Evolutionary conservation across 2,329 filamentous ascomycete genomes (phyloP).

Genomic region (Plectosphaerella plurivora): DNA sequence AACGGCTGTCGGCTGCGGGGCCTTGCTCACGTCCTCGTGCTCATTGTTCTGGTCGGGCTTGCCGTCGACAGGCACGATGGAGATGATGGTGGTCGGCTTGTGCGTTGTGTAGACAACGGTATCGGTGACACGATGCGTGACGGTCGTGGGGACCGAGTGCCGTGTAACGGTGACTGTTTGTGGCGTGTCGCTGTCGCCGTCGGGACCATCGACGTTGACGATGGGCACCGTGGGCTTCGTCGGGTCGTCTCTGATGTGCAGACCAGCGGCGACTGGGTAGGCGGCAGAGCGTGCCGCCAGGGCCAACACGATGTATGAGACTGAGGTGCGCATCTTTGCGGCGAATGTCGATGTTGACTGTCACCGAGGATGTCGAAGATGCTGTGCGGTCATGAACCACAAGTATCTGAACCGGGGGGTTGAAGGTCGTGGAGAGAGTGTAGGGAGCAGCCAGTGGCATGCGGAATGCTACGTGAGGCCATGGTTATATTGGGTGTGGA

Average conservation of each 20-base stretch:
- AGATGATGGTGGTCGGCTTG: conserved; percentile 20
- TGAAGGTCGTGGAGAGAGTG: conserved; percentile 7
- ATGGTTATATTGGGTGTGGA: conserved; percentile 9
- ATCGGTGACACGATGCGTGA: conserved; percentile 22
- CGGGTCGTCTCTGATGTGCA: conserved; percentile 5
- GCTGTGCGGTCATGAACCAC: conserved; percentile 4
- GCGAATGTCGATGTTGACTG: conserved; percentile 4
- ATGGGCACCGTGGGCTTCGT: conserved; percentile 32
- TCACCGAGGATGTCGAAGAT: not conserved
- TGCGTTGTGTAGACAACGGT: conserved; percentile 17
- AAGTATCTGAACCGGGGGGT: not conserved
- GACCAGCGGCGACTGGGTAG: conserved; percentile 19
- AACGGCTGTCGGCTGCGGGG: not conserved
- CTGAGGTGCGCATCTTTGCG: conserved; percentile 23
- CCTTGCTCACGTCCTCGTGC: not conserved
- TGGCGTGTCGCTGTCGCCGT: conserved; percentile 9
- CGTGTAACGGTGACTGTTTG: conserved; percentile 23
- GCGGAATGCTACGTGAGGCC: conserved; percentile 5
- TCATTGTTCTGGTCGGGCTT: conserved; percentile 3
- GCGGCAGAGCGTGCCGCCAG: conserved; percentile 17
- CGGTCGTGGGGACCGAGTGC: conserved; percentile 16
- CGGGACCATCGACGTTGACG: conserved; percentile 20
- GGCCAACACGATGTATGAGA: conserved; percentile 17
- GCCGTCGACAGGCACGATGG: conserved; percentile 21
- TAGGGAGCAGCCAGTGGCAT: conserved; percentile 2